Base-by-base conservation (phyloP, 306 rosid species). In the Malus sylvestris region DNA sequence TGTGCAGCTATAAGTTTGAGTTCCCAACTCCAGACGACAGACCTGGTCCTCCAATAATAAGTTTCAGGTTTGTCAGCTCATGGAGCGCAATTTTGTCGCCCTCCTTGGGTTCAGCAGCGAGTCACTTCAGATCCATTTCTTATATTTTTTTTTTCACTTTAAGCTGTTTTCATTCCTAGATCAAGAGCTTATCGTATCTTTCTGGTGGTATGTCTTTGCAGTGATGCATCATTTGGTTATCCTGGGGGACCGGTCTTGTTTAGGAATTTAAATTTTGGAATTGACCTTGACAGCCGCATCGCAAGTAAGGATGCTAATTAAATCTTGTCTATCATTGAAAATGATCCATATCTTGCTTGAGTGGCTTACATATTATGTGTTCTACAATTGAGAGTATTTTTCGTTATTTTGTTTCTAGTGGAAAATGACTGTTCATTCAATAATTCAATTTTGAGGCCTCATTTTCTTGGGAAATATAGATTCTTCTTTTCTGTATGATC, bases 11-110 rank as follows among this genome's bases (percentile, higher is more conserved):
- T 84, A 95, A 95, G 72, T 95, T 95, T 87, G 99, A 95, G 85
- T 95, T 95, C 87, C 99, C 99, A 71, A 95, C 98, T 78, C 99
- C 99, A 67, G 99, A 95, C 23, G 99, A 95, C 88, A 95, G 97
- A 86, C 99, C 99, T 3, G 99, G 99, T 1, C 81, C 97, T 81
- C 99, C 99, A n/a, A 92, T 95, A 53, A 95, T 95, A 84, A 95
- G 99, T 85, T 95, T 95, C 92, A 95, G 99, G 99, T 95, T 73
- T 66, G 83, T 25, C 67, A 72, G 62, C 61, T 78, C 42, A 61
- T 14, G 5, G 2, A 16, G 8, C 2, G 1, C 9, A 51, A 51
- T 51, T 51, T 51, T 11, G 14, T 22, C 22, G 2, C 62, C n/a
- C 23, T n/a, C 35, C 27, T 61, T 23, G 4, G 11, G 22, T 40